Conservation (phyloP, 2,329 filamentous ascomycete genomes). For the Amphichorda felina region DNA sequence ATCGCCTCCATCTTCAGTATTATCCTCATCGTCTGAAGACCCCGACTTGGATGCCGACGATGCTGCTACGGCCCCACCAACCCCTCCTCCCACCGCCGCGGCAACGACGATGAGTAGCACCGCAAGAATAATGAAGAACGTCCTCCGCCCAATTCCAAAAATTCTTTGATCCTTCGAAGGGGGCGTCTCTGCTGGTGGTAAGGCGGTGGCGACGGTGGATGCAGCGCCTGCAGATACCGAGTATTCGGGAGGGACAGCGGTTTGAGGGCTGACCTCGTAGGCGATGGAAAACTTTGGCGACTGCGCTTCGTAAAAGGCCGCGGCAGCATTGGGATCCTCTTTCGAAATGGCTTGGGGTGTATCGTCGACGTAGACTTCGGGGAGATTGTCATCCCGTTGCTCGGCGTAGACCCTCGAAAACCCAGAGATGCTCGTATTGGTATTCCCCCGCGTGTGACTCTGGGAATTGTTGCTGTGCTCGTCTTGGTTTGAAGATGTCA, state of each 20-base stretch:
- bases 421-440: background rate
- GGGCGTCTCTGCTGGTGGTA: background rate
- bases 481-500: too few species aligned
- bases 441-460: too few species aligned
- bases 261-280: background rate
- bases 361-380: slow-evolving; percentile 1
- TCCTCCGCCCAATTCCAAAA: slow-evolving; percentile 1
- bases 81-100: slow-evolving; percentile 2
- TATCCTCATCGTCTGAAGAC: background rate
- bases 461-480: background rate
- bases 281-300: background rate
- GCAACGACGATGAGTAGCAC: slow-evolving; percentile 3
- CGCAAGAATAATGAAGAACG: slow-evolving; percentile 3
- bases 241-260: background rate
- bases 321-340: background rate
- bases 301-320: background rate
- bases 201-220: too few species aligned
- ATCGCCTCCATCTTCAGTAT: too few species aligned
- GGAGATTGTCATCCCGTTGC: background rate
- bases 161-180: slow-evolving; percentile 1
- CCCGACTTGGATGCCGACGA: background rate
- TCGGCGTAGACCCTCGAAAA: background rate
- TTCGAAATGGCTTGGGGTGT: background rate
- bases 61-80: slow-evolving; percentile 4
- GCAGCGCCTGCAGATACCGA: too few species aligned